Base-by-base conservation (phyloP, 805 yeast species). In the Teunomyces pallodes region DNA sequence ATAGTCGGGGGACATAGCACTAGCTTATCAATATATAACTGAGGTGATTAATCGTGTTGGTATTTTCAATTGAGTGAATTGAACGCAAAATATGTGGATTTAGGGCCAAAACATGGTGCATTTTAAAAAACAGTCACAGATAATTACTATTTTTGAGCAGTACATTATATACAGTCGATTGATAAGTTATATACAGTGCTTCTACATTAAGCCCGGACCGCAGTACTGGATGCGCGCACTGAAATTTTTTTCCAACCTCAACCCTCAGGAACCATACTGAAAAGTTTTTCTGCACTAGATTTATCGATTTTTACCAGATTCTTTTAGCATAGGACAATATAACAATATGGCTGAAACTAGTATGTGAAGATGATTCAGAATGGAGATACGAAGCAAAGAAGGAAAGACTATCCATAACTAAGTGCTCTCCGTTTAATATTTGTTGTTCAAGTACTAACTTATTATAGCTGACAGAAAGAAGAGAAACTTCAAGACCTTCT, bases 401-500 rank as follows among this genome's bases (percentile, higher is more conserved):
- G 13, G n/a, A 12, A 36, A n/a, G 28, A 20, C 8, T 20, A n/a
- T 17, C 10, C 20, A 16, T 16, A 16, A 20, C 35, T 33, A n/a
- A 29, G 35, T 41, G 28, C 35, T 41, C 12, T 32, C n/a, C 35
- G 24, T 28, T 14, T 24, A 7, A 6, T 31, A 12, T 42, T 24
- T 14, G 27, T 9, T 9, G 13, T 4, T 14, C 27, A 39, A 38
- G 24, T 54, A 59, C 63, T 60, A 59, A 59, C 61, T 20, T 45
- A 32, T 32, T 43, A 59, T 71, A 72, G 80, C 76, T 64, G 80
- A 74, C 66, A 82, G 77, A 80, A 87, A 85, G 86, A 89, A 85
- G 89, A 85, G 96, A 87, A 74, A 75, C 72, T 90, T 91, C 87
- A 90, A 86, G 84, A 81, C 96, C 82, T 91, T 91, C 88, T 85